phyloP scores from a whole-genome alignment of 2,329 filamentous ascomycete species.

The Bipolaris zeicola region DNA sequence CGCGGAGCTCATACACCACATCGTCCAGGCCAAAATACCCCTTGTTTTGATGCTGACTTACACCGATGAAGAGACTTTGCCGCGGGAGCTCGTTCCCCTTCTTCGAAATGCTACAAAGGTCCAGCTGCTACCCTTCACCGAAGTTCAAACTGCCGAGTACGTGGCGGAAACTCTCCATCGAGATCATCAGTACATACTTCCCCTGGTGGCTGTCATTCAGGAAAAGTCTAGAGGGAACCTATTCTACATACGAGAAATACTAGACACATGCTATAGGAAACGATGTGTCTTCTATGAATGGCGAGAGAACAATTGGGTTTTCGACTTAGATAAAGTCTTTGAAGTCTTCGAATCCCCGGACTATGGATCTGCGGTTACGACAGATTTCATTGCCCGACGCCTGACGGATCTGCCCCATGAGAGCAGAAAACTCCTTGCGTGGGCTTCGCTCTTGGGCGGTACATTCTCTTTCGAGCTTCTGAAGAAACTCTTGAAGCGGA shows the following conservation, averaged over 20 bases:
- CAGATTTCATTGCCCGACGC: constrained; percentile 78
- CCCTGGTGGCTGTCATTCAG: constrained; percentile 82
- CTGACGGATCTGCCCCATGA: constrained; percentile 75
- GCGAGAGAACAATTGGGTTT: constrained; percentile 76
- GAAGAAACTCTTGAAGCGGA: constrained; percentile 74
- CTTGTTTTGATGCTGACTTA: constrained; percentile 72
- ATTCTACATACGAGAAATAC: constrained; percentile 90
- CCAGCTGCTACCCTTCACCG: constrained; percentile 72
- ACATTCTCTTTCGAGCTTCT: constrained; percentile 84
- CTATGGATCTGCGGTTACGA: constrained; percentile 79
- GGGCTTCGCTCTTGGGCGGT: constrained; percentile 82
- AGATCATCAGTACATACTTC: constrained; percentile 70
- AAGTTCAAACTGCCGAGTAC: constrained; percentile 81
- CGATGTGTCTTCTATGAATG: constrained; percentile 92
- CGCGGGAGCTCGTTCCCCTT: constrained; percentile 45
- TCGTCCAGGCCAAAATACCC: constrained; percentile 77
- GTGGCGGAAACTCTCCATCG: constrained; percentile 82
- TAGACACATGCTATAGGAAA: constrained; percentile 83
- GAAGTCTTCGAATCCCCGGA: constrained; percentile 80
- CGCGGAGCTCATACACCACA: constrained; percentile 79
- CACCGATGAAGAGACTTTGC: constrained; percentile 49
- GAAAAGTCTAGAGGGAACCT: constrained; percentile 88
- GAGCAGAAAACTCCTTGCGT: constrained; percentile 79
- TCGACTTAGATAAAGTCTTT: constrained; percentile 83
- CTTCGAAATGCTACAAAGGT: constrained; percentile 64